Conservation (phyloP, 2,329 filamentous ascomycete species). For the Neophaeococcomyces aloes region DNA sequence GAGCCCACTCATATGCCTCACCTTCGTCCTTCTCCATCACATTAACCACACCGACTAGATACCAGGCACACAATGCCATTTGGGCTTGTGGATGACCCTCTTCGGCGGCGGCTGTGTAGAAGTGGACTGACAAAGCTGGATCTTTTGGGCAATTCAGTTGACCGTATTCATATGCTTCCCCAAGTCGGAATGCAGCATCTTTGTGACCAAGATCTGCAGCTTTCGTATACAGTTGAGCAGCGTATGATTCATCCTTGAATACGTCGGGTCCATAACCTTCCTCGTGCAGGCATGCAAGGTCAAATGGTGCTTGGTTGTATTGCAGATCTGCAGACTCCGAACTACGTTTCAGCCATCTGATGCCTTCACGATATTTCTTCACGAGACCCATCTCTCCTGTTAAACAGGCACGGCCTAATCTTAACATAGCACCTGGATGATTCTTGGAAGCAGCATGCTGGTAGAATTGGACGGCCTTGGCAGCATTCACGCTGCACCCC, state of each 20-base stretch:
- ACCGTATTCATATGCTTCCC: constrained; percentile 95
- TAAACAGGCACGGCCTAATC: constrained; percentile 81
- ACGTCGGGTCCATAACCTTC: constrained; percentile 89
- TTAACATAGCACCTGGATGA: constrained; percentile 88
- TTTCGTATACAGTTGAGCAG: constrained; percentile 87
- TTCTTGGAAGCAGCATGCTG: constrained; percentile 83
- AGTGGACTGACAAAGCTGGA: constrained; percentile 87
- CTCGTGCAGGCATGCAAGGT: constrained; percentile 79
- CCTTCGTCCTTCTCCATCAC: constrained; percentile 89
- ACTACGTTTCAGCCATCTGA: constrained; percentile 94
- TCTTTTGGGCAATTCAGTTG: constrained; percentile 78
- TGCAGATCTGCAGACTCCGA: constrained; percentile 80
- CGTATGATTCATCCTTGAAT: constrained; percentile 81
- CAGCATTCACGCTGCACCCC: constrained; percentile 81
- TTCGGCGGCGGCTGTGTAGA: constrained; percentile 88
- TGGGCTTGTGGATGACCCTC: constrained; percentile 74
- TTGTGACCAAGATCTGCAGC: constrained; percentile 84
- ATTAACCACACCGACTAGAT: constrained; percentile 86
- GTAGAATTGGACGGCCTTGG: constrained; percentile 89
- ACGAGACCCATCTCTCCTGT: constrained; percentile 75
- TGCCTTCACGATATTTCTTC: constrained; percentile 76
- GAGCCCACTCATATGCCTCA: constrained; percentile 94
- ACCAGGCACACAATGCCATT: constrained; percentile 99
- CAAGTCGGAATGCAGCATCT: constrained; percentile 76
- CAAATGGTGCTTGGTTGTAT: constrained; percentile 87